Percentiles rank a stretch among this genome's conserved stretches.
phyloP scores from a whole-genome alignment of 148 eudicot genomes.

The Camellia sinensis region DNA sequence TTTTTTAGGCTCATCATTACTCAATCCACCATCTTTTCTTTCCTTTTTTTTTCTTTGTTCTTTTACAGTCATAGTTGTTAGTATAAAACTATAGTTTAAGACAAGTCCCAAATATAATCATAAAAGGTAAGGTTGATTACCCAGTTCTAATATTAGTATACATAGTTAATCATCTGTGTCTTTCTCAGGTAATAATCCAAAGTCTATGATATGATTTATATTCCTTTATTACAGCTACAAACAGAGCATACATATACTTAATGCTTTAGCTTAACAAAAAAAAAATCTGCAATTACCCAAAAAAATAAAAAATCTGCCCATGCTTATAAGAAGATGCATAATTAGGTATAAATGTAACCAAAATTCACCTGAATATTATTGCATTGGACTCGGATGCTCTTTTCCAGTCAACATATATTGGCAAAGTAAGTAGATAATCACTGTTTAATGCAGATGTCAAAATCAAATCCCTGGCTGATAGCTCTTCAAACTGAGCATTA shows the following conservation, averaged over 20 bases:
- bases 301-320: not conserved
- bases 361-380: constrained; percentile 75
- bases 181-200: not conserved
- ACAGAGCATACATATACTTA: not conserved
- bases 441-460: constrained; percentile 82
- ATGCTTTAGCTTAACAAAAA: not conserved
- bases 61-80: too few species aligned
- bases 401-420: constrained; percentile 95
- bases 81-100: not conserved
- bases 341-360: not conserved
- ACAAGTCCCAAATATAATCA: not conserved
- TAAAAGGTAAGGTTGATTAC: not conserved
- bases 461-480: constrained; percentile 80
- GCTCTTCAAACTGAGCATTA: constrained; percentile 90
- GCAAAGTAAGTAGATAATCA: constrained; percentile 89
- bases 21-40: too few species aligned
- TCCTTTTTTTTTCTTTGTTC: too few species aligned
- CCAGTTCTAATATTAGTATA: not conserved
- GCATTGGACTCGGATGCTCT: constrained; percentile 79
- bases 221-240: constrained; percentile 1
- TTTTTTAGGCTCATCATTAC: too few species aligned
- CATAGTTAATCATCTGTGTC: not conserved
- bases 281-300: not conserved
- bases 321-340: not conserved
- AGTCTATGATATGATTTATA: not conserved